Evolutionary conservation across 257 asterid species (phyloP).

Genomic region (Misopates orontium): DNA sequence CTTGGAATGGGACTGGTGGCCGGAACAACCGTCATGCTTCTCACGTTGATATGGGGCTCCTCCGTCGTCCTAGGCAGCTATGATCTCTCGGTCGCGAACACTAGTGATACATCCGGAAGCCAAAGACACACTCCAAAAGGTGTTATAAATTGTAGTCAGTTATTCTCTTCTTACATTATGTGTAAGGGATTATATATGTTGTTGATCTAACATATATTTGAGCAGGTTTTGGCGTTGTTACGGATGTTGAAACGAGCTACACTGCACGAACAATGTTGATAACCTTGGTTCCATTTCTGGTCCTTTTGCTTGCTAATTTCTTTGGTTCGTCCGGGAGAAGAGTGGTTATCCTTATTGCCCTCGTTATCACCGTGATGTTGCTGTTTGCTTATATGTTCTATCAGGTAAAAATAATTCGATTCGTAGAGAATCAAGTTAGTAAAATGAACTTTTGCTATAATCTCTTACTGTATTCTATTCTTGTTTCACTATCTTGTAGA

Average conservation of each 20-base stretch:
- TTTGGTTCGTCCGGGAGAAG: constrained; percentile 33
- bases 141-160: no score
- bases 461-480: neutral
- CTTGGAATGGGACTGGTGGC: constrained; percentile 68
- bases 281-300: constrained; percentile 46
- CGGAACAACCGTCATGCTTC: constrained; percentile 61
- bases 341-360: constrained; percentile 41
- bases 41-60: constrained; percentile 62
- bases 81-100: constrained; percentile 37
- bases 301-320: constrained; percentile 36
- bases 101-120: constrained; percentile 25
- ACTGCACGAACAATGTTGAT: constrained; percentile 55
- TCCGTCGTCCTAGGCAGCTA: constrained; percentile 56
- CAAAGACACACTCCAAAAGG: constrained; percentile 25
- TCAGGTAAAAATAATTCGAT: no score
- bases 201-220: neutral
- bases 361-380: constrained; percentile 35
- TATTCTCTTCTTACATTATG: neutral
- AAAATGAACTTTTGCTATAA: no score
- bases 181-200: neutral
- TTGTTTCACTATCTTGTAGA: constrained; percentile 31
- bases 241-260: constrained; percentile 59
- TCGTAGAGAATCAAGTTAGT: no score
- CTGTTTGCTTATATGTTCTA: constrained; percentile 39
- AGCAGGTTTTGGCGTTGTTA: constrained; percentile 47